Percentiles rank a stretch among this genome's conserved stretches.
Conservation (phyloP, 1,284 basidiomycete genomes). For the Ustilago shanxiensis region DNA sequence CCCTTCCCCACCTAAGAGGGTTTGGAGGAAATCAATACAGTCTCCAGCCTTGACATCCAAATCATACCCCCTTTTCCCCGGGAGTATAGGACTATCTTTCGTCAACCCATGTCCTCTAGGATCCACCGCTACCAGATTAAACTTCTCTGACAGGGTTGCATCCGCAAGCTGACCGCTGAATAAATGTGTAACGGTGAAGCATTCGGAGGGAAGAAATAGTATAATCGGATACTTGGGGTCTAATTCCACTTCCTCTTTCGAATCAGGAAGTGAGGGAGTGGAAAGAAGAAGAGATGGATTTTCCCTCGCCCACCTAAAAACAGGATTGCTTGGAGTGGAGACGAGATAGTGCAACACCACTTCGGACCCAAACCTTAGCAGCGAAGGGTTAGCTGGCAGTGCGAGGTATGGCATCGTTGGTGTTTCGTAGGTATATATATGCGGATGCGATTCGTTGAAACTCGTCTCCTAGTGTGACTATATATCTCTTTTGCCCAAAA, state of each 20-base stretch:
- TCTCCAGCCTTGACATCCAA: conserved; percentile 32
- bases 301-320: conserved; percentile 11
- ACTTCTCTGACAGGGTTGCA: not conserved
- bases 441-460: too few species aligned
- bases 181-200: conserved; percentile 29
- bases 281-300: not conserved
- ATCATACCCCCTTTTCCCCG: conserved; percentile 15
- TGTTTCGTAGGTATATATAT: too few species aligned
- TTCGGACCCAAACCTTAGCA: conserved; percentile 8
- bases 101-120: conserved; percentile 29
- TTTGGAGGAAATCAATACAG: conserved; percentile 5
- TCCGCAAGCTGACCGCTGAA: conserved; percentile 26
- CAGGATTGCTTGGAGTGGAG: conserved; percentile 15
- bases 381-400: conserved; percentile 7
- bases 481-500: too few species aligned
- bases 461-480: too few species aligned
- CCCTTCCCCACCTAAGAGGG: not conserved
- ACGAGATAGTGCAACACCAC: conserved; percentile 30
- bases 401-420: conserved; percentile 27
- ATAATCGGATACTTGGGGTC: conserved; percentile 24
- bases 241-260: too few species aligned
- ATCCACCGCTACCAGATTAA: conserved; percentile 32
- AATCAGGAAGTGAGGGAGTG: too few species aligned
- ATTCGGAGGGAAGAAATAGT: conserved; percentile 27
- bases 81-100: conserved; percentile 12